Percentiles rank a stretch among this genome's conserved stretches.
Conservation (phyloP, 1,284 basidiomycete genomes). For the Hortiboletus rubellus region DNA sequence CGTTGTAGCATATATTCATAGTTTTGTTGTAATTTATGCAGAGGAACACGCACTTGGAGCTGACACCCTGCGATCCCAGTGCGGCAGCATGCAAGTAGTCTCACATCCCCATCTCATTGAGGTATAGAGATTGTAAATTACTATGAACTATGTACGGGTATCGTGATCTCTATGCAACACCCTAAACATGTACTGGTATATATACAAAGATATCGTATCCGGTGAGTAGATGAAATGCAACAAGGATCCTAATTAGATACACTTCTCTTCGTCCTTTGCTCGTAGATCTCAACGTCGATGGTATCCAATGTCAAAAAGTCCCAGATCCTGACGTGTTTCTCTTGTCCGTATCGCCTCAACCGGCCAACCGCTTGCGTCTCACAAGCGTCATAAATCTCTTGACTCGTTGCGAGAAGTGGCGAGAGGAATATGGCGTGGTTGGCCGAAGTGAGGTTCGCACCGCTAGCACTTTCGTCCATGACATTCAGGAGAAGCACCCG, state of each 20-base stretch:
- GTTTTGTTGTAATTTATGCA: slow-evolving; percentile 15
- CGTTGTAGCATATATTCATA: slow-evolving; percentile 17
- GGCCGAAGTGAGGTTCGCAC: slow-evolving; percentile 89
- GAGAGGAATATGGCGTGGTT: slow-evolving; percentile 96
- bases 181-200: slow-evolving; percentile 5
- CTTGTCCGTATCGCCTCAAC: slow-evolving; percentile 83
- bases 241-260: slow-evolving; percentile 22
- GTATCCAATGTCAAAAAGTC: slow-evolving; percentile 81
- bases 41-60: background rate
- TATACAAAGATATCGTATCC: slow-evolving; percentile 11
- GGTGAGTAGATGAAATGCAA: slow-evolving; percentile 3
- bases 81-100: too few relatives aligned
- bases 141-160: background rate
- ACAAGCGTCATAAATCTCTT: slow-evolving; percentile 82
- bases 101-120: background rate
- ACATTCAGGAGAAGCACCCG: slow-evolving; percentile 88
- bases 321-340: slow-evolving; percentile 78
- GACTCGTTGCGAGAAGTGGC: slow-evolving; percentile 75
- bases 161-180: slow-evolving; percentile 1
- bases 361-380: slow-evolving; percentile 92
- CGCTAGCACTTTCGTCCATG: slow-evolving; percentile 92
- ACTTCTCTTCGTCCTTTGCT: slow-evolving; percentile 43
- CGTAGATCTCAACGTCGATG: slow-evolving; percentile 82
- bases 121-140: background rate
- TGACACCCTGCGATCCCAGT: background rate